Evolutionary conservation across 805 yeast species (phyloP).

Genomic region (Metschnikowia hibisci): DNA sequence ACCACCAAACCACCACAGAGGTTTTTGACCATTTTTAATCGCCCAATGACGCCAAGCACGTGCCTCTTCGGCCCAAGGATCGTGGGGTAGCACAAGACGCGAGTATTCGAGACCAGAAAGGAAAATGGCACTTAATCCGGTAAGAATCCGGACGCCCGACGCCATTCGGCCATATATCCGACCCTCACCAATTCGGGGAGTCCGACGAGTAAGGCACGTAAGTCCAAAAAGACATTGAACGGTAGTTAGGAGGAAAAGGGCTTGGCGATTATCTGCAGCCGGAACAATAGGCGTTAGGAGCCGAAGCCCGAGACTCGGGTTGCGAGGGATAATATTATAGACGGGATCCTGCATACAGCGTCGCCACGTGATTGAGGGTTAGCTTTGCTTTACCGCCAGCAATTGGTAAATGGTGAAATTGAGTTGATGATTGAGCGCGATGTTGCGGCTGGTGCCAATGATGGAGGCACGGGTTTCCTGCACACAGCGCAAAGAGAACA

Average conservation of each 20-base stretch:
- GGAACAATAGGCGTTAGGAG: conserved; percentile 74
- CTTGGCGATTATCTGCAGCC: conserved; percentile 59
- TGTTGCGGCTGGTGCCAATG: too few relatives aligned
- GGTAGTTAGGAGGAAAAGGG: conserved; percentile 49
- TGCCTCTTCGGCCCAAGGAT: conserved; percentile 76
- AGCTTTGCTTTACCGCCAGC: too few relatives aligned
- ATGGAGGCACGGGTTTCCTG: too few relatives aligned
- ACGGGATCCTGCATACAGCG: not conserved
- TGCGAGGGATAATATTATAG: conserved; percentile 14
- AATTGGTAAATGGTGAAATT: too few relatives aligned
- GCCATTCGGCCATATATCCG: conserved; percentile 7
- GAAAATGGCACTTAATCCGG: conserved; percentile 39
- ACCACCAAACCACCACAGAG: conserved; percentile 68
- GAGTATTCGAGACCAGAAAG: conserved; percentile 55
- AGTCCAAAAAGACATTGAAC: conserved; percentile 52
- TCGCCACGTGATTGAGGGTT: too few relatives aligned
- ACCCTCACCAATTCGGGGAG: conserved; percentile 13
- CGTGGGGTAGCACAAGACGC: conserved; percentile 45
- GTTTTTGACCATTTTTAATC: conserved; percentile 42
- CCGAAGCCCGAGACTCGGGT: conserved; percentile 57
- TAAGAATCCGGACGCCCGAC: conserved; percentile 8
- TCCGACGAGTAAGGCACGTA: conserved; percentile 12
- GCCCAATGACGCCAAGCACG: conserved; percentile 49
- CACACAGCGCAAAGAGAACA: too few relatives aligned
- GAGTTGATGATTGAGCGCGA: too few relatives aligned